phyloP scores from a whole-genome alignment of 176 grass and related monocot species.

The Oryza australiensis region DNA sequence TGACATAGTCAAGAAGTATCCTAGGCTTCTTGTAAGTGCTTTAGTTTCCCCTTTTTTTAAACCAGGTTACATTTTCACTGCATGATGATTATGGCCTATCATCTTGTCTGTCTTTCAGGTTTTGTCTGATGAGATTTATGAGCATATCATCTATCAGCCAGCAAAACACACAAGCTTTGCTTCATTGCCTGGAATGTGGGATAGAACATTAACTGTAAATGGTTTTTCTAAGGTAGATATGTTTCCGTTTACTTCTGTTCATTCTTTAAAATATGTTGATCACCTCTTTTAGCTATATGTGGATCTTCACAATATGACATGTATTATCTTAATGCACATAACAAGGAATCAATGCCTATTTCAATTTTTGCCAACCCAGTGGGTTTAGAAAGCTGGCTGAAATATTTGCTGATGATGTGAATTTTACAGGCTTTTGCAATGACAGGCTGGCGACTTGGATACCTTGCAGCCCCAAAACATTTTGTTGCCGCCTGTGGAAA shows the following conservation, averaged over 20 bases:
- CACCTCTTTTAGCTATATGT: background rate
- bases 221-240: constrained; percentile 69
- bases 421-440: constrained; percentile 65
- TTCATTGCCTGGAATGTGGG: constrained; percentile 73
- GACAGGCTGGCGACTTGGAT: constrained; percentile 73
- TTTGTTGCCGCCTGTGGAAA: constrained; percentile 64
- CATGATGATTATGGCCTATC: background rate
- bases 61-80: background rate
- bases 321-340: background rate
- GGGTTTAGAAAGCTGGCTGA: background rate
- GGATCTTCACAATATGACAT: background rate
- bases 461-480: constrained; percentile 70
- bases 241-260: background rate
- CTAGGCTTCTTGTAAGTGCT: constrained; percentile 60
- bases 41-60: background rate
- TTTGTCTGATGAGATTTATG: constrained; percentile 79
- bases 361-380: background rate
- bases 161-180: constrained; percentile 73
- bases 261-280: background rate
- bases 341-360: background rate
- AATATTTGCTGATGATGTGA: background rate
- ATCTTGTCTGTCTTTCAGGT: constrained; percentile 45
- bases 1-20: constrained; percentile 71
- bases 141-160: constrained; percentile 70
- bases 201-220: constrained; percentile 75